Evolutionary conservation across 768 basidiomycete species (phyloP), one percentile per base, ranked within the genome.

Genomic region (Lenzites betulinus): DNA sequence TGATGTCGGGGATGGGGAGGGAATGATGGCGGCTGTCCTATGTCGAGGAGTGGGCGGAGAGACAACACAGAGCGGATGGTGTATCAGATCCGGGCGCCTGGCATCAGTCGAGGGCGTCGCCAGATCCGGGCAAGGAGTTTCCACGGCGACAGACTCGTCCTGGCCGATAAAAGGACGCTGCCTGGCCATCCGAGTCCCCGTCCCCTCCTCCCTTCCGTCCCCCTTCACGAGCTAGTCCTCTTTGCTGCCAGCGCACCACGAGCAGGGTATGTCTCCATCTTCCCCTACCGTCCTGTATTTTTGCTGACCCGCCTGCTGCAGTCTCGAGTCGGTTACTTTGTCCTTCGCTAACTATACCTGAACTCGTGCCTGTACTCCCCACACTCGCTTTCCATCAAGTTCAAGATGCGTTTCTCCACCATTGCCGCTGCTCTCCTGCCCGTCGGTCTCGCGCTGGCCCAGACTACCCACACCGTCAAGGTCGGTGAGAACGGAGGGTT

Each of bases 381-480:
- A 20, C 53, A 28, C 44, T 66, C 48, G 8, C 51, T 60, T 36
- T 46, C 22, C 26, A 18, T 36, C 59, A 61, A 51, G 51, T 69
- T 62, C 67, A 79, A 73, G 71, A 87, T 86, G 84, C 83, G 74
- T 70, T 81, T 81, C 74, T 77, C 79, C 62, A 59, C 73, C 57
- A 9, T 70, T 52, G 36, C 77, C 68, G 74, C 77, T 75, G 76
- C 78, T 67, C 73, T 71, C 62, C 59, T 82, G 65, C 67, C 76
- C 64, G 69, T 78, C 64, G 76, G 77, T 61, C 73, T 70, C n/a
- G 84, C 84, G 57, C 79, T 83, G 61, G 76, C 72, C 50, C 70
- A 72, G 65, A 54, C 49, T 28, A 62, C 58, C 28, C 48, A 59
- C 49, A 66, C 51, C 63, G 65, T 71, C 68, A 63, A 65, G 39